Evolutionary conservation across 495 filamentous ascomycete genomes (phyloP), one percentile per base, ranked within the genome.

Genomic region (Lasiosphaeria ovina): DNA sequence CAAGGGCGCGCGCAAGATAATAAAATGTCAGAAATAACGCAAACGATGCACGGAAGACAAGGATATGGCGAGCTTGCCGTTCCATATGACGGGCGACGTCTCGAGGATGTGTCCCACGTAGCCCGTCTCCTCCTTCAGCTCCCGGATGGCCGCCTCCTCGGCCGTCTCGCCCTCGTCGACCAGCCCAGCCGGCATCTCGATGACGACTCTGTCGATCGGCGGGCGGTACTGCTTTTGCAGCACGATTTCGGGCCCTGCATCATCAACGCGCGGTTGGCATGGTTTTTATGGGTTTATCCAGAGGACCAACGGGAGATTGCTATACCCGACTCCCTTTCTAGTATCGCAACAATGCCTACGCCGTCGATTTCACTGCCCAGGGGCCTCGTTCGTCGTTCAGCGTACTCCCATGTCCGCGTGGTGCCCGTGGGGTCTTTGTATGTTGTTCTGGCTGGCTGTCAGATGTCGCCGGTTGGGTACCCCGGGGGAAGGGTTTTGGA

Each of bases 121-220:
- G 5, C 94, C 94, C 0, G 94, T 97, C 74, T 98, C 94, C 73
- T 98, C 94, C 64, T 85, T 91, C 60, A 98, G 79, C 69, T 97
- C 93, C n/a, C 93, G 79, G 12, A 96, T 80, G 7, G 93, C 93
- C 56, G 89, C 89, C 60, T 89, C 72, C 66, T 92, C 89, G 1
- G 88, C 83, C 0, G 85, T 89, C 72, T 97, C 93, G 35, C 83
- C 85, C 7, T 85, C 87, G 74, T 97, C 93, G 12, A 96, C 84
- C 8, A 97, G 74, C 0, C 93, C 93, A 3, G 93, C 93, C 0
- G 93, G 93, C 3, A 95, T 80, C 69, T 97, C 93, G 59, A 97
- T 88, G 38, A 84, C 82, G 33, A 90, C 77, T 62, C 88, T 89
- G 63, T 89, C 84, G 45, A 95, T 77, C 0, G 93, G 93, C 1